Base-by-base conservation (phyloP, 2,329 filamentous ascomycete genomes). In the Apiospora arundinis region DNA sequence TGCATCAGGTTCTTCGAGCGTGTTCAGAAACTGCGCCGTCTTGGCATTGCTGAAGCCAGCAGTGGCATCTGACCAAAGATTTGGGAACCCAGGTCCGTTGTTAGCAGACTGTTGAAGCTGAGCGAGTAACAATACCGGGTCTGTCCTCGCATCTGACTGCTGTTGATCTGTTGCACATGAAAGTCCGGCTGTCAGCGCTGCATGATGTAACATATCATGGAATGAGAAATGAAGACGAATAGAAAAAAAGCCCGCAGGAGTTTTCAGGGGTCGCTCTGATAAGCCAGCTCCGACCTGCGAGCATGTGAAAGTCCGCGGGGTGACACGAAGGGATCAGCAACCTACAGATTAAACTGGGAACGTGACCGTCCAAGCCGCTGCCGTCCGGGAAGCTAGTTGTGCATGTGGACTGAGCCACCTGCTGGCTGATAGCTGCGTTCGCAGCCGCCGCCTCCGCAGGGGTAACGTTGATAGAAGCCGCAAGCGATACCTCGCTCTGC, bases 291-390 rank as follows among this genome's bases (percentile, higher is more conserved):
- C 67, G 42, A 46, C 23, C 32, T 37, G 46, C 44, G 46, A 69
- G 67, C 77, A 78, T 77, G 76, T 78, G 77, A 79, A 77, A 72
- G 73, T 68, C 72, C 70, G 71, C 65, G 67, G 68, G 70, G 67
- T 69, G 67, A 70, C 68, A 68, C 73, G 70, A 65, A 69, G 37
- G 42, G 56, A 69, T 68, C 37, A 40, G 63, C 45, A 68, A 83
- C 85, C 84, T 83, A 87, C 85, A 85, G 74, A 85, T 80, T 76
- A 85, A 80, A 78, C 85, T 84, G 74, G 85, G 82, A 71, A 84
- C 81, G 74, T 87, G 85, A 77, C 81, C 81, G 56, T 86, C 83
- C 66, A 80, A 72, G 69, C 76, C 76, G 65, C 70, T 48, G n/a
- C 74, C 74, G 25, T 78, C 76, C 68, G 75, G 65, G 11, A 71